Conservation (phyloP, 345 rosid genomes). For the Brassica cretica region DNA sequence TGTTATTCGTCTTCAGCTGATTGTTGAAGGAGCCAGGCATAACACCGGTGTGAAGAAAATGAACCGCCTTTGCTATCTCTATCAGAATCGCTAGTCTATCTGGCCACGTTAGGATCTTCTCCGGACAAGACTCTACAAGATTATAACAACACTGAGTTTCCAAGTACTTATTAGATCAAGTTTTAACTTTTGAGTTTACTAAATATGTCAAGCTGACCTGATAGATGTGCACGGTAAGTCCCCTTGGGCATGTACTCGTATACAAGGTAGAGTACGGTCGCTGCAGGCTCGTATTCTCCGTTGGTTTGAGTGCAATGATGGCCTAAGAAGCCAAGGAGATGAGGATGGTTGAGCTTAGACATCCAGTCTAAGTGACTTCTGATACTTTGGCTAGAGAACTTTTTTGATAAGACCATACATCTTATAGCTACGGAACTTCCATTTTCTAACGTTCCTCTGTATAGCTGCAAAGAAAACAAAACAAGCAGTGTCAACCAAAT, state of each 20-base stretch:
- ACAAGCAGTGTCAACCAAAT: slow-evolving; percentile 14
- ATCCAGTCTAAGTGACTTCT: slow-evolving; percentile 70
- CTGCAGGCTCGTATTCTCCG: slow-evolving; percentile 49
- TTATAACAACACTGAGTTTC: slow-evolving; percentile 17
- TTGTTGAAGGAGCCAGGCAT: slow-evolving; percentile 78
- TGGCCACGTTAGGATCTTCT: slow-evolving; percentile 82
- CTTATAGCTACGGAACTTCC: slow-evolving; percentile 75
- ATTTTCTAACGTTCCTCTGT: slow-evolving; percentile 78
- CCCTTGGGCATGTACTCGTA: slow-evolving; percentile 72
- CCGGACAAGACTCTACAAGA: slow-evolving; percentile 59
- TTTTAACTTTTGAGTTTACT: no score
- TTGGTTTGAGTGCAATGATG: slow-evolving; percentile 69
- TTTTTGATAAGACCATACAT: slow-evolving; percentile 58
- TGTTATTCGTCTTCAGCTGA: slow-evolving; percentile 69
- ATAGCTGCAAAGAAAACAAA: slow-evolving; percentile 56
- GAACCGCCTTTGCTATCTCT: slow-evolving; percentile 91
- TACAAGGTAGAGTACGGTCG: slow-evolving; percentile 62
- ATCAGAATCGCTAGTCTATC: slow-evolving; percentile 76
- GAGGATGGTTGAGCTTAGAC: slow-evolving; percentile 89
- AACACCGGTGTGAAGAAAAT: slow-evolving; percentile 88
- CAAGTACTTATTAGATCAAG: slow-evolving; percentile 1
- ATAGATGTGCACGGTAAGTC: slow-evolving; percentile 64
- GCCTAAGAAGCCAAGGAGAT: slow-evolving; percentile 81
- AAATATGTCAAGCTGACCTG: slow-evolving; percentile 53
- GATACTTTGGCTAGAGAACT: slow-evolving; percentile 69